Conservation (phyloP, 208 protist species). For the Phytomonas sp. region DNA sequence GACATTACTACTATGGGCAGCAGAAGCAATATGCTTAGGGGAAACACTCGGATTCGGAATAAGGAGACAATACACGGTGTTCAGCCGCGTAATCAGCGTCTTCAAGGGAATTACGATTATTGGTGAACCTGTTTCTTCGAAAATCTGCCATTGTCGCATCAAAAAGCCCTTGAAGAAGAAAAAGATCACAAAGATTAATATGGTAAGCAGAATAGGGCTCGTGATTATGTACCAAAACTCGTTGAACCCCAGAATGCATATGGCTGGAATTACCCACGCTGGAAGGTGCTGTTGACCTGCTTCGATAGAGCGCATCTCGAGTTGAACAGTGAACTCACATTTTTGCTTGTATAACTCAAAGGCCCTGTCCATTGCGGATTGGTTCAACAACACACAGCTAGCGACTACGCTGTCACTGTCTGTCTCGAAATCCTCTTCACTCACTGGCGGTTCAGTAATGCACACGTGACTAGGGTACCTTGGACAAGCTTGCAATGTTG, state of each 20-base stretch:
- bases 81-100: conserved; percentile 8
- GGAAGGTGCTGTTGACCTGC: conserved; percentile 49
- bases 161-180: conserved; percentile 68
- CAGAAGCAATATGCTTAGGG: background rate
- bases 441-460: conserved; percentile 5
- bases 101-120: conserved; percentile 47
- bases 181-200: conserved; percentile 31
- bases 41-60: background rate
- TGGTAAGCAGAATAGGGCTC: conserved; percentile 50
- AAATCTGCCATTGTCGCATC: conserved; percentile 58
- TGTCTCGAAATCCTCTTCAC: conserved; percentile 11
- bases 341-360: conserved; percentile 71
- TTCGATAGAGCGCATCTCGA: conserved; percentile 66
- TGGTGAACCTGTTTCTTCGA: conserved; percentile 62
- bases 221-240: conserved; percentile 74
- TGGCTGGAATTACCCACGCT: conserved; percentile 60
- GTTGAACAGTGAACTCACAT: conserved; percentile 77
- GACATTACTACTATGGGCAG: background rate
- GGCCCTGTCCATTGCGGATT: conserved; percentile 37
- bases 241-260: conserved; percentile 74
- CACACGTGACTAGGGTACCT: conserved; percentile 35
- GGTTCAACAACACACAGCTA: conserved; percentile 53
- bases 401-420: conserved; percentile 17
- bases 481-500: conserved; percentile 27
- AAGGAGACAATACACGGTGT: conserved; percentile 6